These are phyloP conservation scores for Russula earlei DNA, from an alignment of 768 basidiomycete genomes.

Conservation along the genomic window DNA sequence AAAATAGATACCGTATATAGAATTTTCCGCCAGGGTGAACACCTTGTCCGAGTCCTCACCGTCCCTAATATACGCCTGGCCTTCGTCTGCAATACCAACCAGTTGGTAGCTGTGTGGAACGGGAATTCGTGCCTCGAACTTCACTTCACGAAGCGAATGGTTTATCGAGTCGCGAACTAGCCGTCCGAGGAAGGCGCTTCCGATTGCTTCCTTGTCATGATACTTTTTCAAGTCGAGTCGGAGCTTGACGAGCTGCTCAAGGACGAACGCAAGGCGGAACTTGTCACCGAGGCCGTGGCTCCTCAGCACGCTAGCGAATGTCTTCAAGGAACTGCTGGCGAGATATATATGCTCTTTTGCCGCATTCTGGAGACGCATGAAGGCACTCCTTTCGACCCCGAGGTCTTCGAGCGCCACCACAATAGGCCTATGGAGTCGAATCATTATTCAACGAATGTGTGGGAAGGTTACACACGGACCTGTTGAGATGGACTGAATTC, in stretches of 20 bases:
- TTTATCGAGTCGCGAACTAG: slow-evolving; percentile 50
- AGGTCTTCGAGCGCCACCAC: background rate
- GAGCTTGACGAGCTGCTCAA: background rate
- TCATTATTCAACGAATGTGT: background rate
- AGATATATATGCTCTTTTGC: background rate
- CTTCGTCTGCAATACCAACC: slow-evolving; percentile 39
- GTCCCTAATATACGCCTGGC: slow-evolving; percentile 22
- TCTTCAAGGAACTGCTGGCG: background rate
- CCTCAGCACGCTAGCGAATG: background rate
- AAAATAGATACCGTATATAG: background rate
- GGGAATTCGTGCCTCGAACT: slow-evolving; percentile 63
- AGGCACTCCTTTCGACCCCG: background rate
- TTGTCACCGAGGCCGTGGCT: background rate
- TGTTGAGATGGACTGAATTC: slow-evolving; percentile 44
- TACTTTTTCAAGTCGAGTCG: background rate
- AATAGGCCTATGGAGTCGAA: background rate
- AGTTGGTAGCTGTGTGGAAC: slow-evolving; percentile 51
- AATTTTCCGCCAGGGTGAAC: background rate
- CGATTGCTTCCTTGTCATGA: slow-evolving; percentile 40
- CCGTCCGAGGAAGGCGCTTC: slow-evolving; percentile 47
- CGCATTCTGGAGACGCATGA: background rate
- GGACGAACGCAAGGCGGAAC: background rate
- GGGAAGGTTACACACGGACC: background rate
- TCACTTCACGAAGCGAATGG: slow-evolving; percentile 61
- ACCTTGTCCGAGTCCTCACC: background rate